Base-by-base conservation (phyloP, 176 grass and related monocot species). In the Bothriochloa decipiens region DNA sequence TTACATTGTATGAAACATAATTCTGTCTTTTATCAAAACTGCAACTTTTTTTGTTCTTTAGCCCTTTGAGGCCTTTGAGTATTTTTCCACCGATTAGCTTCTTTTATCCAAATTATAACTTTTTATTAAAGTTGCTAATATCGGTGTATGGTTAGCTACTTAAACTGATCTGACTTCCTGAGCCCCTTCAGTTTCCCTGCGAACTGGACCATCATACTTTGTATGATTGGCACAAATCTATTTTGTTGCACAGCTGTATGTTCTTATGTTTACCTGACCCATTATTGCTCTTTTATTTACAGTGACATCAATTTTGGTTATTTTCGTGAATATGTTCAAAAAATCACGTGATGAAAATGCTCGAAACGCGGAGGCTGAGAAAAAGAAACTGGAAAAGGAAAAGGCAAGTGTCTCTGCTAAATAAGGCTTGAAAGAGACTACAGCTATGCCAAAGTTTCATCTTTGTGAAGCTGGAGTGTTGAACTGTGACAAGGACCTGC, bases 301-400 rank as follows among this genome's bases (percentile, higher is more conserved):
- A 99, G 96, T 99, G 75, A 99, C 89, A 68, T 96, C 96, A 75
- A 99, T 99, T 84, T 83, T 99, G 80, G 86, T 99, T 67, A 70
- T 96, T 78, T 99, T 99, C 68, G 93, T 99, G 64, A 99, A 96
- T 81, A 87, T 90, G 74, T 99, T 99, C 87, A 96, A 99, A 45
- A 99, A 99, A 91, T 94, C 96, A 47, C 89, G 91, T 72, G 93
- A 99, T 84, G 96, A 99, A 83, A 96, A 99, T 89, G 88, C 83
- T 37, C 82, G 84, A 78, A 89, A 74, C 58, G 83, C 27, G 42
- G 96, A 96, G 81, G 91, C 86, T 83, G 91, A 99, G 87, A 96
- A 92, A 89, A 99, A 87, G 88, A 98, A 89, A 89, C 52, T 95
- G 45, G 89, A 94, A 75, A 98, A 94, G 35, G 93, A 92, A 75